Evolutionary conservation across 495 filamentous ascomycete species (phyloP), one percentile per base, ranked within the genome.

Genomic region (Echria macrotheca): DNA sequence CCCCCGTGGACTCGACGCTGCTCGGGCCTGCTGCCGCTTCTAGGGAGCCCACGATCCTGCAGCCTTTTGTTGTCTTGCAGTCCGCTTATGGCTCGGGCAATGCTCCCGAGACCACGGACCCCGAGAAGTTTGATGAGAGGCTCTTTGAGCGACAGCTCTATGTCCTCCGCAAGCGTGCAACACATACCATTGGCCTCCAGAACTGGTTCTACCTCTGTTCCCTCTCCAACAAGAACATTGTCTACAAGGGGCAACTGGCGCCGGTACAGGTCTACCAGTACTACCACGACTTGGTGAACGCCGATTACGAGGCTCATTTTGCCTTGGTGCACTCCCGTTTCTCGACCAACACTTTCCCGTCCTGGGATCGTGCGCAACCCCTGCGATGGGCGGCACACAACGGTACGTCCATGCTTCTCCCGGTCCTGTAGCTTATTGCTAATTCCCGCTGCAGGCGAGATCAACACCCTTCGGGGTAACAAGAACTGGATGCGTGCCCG

Each of bases 401-500:
- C 61, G 93, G 93, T 85, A 71, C 63, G 67, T n/a, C n/a, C n/a
- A n/a, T n/a, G n/a, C 65, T 54, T 28, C 37, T 24, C 9, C 9
- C 31, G n/a, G n/a, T n/a, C n/a, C n/a, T n/a, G n/a, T n/a, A n/a
- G n/a, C n/a, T n/a, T n/a, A n/a, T n/a, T n/a, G n/a, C n/a, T n/a
- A n/a, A n/a, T 5, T 28, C 47, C 48, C 12, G 51, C 41, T 54
- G 39, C 60, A 83, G 74, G 77, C 74, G 93, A 99, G 69, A 97
- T 99, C 56, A 99, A 99, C 67, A 99, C 93, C 3, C 74, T 99
- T 54, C 86, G 93, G 57, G 93, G 93, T 40, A 99, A 99, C 74
- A 99, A 99, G 78, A 99, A 99, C 72, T 99, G 94, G 93, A 99
- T 99, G 93, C 82, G 93, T 49, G 91, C 93, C 42, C 84, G 93